Conservation (phyloP, 2,329 filamentous ascomycete genomes). For the Hymenoscyphus linearis region DNA sequence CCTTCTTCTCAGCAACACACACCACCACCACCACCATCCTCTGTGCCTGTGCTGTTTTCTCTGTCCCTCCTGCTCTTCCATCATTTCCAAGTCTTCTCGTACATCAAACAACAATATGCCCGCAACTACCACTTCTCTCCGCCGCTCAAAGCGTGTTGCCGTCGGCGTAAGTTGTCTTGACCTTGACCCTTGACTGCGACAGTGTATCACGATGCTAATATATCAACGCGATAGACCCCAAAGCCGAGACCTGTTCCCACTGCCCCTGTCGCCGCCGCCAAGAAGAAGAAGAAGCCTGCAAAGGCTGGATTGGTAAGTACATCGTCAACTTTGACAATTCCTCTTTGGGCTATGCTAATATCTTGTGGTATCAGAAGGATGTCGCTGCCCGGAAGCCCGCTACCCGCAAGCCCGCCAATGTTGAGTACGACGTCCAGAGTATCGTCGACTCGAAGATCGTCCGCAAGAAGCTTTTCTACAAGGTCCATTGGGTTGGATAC, state of each 20-base stretch:
- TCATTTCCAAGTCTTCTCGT: no score
- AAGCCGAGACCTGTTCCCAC: neutral
- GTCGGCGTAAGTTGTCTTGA: no score
- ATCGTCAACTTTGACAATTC: neutral
- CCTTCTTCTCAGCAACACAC: no score
- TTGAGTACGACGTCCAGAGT: slow-evolving; percentile 15
- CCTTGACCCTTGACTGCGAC: no score
- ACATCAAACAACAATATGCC: no score
- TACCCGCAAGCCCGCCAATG: neutral
- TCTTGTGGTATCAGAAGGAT: neutral
- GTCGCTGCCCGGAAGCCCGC: neutral
- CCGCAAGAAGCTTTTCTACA: slow-evolving; percentile 7
- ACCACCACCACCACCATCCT: no score
- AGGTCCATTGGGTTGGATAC: slow-evolving; percentile 18
- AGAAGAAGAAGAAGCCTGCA: neutral
- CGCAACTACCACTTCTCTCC: no score
- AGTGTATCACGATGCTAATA: no score
- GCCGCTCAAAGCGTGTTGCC: no score
- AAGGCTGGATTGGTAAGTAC: neutral
- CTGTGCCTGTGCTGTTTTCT: no score
- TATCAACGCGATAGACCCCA: no score
- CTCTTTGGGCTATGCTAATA: neutral
- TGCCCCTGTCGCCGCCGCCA: neutral
- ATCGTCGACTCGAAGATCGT: slow-evolving; percentile 13
- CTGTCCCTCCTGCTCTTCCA: no score